Evolutionary conservation across 2,329 filamentous ascomycete genomes (phyloP).

Genomic region (Phialophora chinensis): DNA sequence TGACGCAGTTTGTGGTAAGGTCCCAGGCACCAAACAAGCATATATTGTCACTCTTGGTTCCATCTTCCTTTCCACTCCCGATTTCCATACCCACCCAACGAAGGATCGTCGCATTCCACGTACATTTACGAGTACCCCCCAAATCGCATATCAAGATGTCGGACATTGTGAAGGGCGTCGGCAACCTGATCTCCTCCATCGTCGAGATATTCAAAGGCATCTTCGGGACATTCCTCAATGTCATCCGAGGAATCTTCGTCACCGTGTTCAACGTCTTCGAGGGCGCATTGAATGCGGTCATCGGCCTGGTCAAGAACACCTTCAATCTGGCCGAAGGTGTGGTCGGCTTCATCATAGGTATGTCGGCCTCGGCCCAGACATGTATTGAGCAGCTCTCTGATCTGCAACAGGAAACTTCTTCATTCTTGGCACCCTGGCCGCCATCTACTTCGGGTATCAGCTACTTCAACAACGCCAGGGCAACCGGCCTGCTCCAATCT

Average conservation of each 20-base stretch:
- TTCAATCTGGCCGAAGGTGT: conserved; percentile 35
- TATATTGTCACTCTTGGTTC: neutral
- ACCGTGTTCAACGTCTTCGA: conserved; percentile 32
- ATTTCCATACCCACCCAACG: neutral
- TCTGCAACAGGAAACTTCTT: conserved; percentile 32
- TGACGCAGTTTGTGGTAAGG: conserved; percentile 18
- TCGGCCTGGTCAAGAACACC: conserved; percentile 33
- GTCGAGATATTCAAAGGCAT: conserved; percentile 35
- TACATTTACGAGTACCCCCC: neutral
- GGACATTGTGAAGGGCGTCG: conserved; percentile 31
- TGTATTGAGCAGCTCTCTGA: conserved; percentile 11
- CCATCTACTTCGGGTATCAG: conserved; percentile 34
- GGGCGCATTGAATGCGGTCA: conserved; percentile 32
- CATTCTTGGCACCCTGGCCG: conserved; percentile 30
- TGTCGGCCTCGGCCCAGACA: neutral
- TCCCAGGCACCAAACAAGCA: neutral
- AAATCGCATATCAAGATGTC: conserved; percentile 28
- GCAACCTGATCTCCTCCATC: conserved; percentile 31
- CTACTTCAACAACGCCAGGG: conserved; percentile 36
- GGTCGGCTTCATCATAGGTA: conserved; percentile 36
- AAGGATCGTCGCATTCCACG: neutral
- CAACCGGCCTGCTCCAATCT: conserved; percentile 33
- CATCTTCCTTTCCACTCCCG: neutral
- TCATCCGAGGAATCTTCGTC: conserved; percentile 31
- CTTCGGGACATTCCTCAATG: conserved; percentile 29